Base-by-base conservation (phyloP, 169 alveolate species). In the Toxoplasma gondii region DNA sequence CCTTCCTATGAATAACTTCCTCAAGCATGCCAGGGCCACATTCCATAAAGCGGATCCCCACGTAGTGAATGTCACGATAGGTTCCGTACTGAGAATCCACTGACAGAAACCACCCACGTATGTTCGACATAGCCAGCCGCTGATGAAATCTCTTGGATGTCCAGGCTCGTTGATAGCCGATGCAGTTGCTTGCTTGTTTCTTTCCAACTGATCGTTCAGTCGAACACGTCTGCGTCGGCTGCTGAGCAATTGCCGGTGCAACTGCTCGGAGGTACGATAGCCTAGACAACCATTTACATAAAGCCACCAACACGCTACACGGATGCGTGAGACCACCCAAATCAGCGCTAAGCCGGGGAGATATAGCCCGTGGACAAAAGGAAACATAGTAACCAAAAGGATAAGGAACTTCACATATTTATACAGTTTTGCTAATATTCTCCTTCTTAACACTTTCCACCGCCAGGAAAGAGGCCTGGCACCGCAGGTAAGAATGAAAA, bases 301-400 rank as follows among this genome's bases (percentile, higher is more conserved):
- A 19, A 82, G 69, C 90, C 90, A 82, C 90, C 90, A 82, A 49
- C 90, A 82, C 90, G 69, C 90, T 27, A 31, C 90, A 29, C 64
- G 90, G 69, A 43, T 43, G 27, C 67, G 90, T 10, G 69, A 43
- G 5, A 82, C 9, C 19, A 82, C 38, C 90, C 90, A 82, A 31
- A 82, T 82, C 69, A 82, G 43, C n/a, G 67, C 90, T 24, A 82
- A 49, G 29, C 90, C 29, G 36, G 90, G 90, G 34, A 82, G 54
- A 36, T 82, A 82, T 16, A 39, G 34, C 1, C 58, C 90, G 90
- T 82, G 90, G 24, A 82, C 90, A 36, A 82, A 82, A 41, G 90
- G 90, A 82, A 10, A 82, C 90, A 82, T 82, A 24, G 36, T 38
- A 2, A 82, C 41, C 69, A 82, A 44, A 0, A 82, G 24, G 29